Conservation (phyloP, 352 stramenopile genomes). For the Thraustochytrium sp. region DNA sequence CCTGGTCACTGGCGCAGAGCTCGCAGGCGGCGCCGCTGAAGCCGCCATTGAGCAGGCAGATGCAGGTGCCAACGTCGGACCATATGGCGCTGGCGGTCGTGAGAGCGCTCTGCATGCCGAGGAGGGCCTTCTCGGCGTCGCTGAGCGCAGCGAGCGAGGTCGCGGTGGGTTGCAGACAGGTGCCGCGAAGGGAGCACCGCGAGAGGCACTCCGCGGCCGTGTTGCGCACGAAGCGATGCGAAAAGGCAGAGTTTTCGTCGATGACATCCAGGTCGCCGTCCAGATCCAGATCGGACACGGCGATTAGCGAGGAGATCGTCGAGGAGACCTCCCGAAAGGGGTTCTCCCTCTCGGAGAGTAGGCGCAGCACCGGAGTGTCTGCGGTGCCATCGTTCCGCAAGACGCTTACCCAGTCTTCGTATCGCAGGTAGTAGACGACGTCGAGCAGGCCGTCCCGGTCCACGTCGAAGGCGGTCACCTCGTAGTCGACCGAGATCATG, state of each 20-base stretch:
- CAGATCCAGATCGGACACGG: background rate
- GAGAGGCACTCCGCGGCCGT: background rate
- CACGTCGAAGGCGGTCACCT: no score
- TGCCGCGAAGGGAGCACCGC: background rate
- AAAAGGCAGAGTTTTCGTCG: background rate
- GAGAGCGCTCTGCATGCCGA: background rate
- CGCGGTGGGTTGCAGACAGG: background rate
- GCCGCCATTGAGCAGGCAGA: background rate
- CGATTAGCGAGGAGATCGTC: background rate
- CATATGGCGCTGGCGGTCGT: background rate
- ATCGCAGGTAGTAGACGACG: no score
- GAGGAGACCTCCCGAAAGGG: no score
- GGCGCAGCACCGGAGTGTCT: no score
- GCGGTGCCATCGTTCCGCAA: no score
- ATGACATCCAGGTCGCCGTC: background rate
- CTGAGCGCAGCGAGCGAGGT: background rate
- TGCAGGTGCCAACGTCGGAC: background rate
- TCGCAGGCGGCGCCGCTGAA: constrained; percentile 39
- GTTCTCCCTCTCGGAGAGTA: no score
- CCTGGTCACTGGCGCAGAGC: background rate
- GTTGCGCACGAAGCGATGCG: background rate
- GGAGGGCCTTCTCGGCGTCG: background rate
- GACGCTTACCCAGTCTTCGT: no score
- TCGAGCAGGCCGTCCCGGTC: no score
- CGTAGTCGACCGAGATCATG: no score